These are phyloP conservation scores for Capniomyces stellatus DNA, from an alignment of 371 early-diverging fungal species.

Conservation along the genomic window DNA sequence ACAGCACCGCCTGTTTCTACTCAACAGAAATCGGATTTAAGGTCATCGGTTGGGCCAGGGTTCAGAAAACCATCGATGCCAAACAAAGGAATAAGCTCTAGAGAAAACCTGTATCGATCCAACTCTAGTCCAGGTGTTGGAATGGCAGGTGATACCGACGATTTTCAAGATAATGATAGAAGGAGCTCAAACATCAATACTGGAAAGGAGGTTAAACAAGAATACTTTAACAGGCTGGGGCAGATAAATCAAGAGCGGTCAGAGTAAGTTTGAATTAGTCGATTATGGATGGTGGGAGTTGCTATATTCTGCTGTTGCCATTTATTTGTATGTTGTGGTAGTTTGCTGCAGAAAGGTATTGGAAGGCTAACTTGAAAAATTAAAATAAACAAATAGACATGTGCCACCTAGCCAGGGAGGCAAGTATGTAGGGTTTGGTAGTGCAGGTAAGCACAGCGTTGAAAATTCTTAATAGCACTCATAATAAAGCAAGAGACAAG, in stretches of 20 bases:
- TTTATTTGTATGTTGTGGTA: too few species aligned
- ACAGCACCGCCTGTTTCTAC: conserved; percentile 24
- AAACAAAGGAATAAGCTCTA: background rate
- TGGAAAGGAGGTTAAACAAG: conserved; percentile 45
- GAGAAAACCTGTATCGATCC: background rate
- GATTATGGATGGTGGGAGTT: too few species aligned
- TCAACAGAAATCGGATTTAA: too few species aligned
- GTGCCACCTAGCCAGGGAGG: conserved; percentile 88
- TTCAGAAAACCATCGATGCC: background rate
- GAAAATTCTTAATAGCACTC: too few species aligned
- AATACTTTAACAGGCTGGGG: conserved; percentile 46
- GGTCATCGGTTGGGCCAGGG: conserved; percentile 10
- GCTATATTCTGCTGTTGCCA: too few species aligned
- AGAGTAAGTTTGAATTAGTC: conserved; percentile 10
- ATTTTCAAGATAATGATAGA: background rate
- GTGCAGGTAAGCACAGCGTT: conserved; percentile 11
- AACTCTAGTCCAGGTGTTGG: background rate
- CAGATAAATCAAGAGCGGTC: conserved; percentile 36
- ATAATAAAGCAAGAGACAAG: too few species aligned
- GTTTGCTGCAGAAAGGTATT: too few species aligned
- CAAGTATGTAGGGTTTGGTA: conserved; percentile 73
- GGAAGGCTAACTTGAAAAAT: too few species aligned
- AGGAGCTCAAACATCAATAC: conserved; percentile 1
- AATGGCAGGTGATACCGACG: background rate
- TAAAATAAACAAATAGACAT: too few species aligned